phyloP scores from a whole-genome alignment of 1,284 basidiomycete genomes.

The Pterula multifida region DNA sequence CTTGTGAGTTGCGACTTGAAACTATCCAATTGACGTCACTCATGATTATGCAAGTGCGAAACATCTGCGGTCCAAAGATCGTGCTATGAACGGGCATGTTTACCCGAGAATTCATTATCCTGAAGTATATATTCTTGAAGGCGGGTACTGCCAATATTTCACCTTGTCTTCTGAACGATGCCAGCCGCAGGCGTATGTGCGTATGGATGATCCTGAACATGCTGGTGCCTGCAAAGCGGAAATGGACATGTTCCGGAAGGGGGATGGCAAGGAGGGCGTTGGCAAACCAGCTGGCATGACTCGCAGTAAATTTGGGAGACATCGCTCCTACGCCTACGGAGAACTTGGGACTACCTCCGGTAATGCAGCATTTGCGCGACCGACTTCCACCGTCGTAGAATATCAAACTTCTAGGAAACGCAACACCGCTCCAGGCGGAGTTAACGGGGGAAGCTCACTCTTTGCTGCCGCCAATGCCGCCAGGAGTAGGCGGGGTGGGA shows the following conservation, averaged over 20 bases:
- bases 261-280: conserved; percentile 63
- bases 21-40: conserved; percentile 1
- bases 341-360: not conserved
- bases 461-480: conserved; percentile 1
- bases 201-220: conserved; percentile 90
- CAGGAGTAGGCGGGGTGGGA: not conserved
- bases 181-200: conserved; percentile 74
- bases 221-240: conserved; percentile 72
- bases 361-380: not conserved
- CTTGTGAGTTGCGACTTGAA: conserved; percentile 70
- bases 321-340: not conserved
- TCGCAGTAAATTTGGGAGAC: conserved; percentile 2
- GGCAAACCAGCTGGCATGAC: conserved; percentile 17
- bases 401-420: not conserved
- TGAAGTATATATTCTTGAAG: conserved; percentile 94
- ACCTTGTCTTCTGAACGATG: conserved; percentile 57
- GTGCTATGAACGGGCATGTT: conserved; percentile 73
- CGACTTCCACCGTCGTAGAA: not conserved
- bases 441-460: not conserved
- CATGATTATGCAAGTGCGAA: conserved; percentile 59
- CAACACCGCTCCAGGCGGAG: conserved; percentile 1
- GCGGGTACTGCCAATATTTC: conserved; percentile 89
- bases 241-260: conserved; percentile 84
- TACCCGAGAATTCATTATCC: conserved; percentile 95
- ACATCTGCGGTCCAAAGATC: conserved; percentile 83